phyloP scores from a whole-genome alignment of 805 yeast species.

The Kodamaea jinghongensis region DNA sequence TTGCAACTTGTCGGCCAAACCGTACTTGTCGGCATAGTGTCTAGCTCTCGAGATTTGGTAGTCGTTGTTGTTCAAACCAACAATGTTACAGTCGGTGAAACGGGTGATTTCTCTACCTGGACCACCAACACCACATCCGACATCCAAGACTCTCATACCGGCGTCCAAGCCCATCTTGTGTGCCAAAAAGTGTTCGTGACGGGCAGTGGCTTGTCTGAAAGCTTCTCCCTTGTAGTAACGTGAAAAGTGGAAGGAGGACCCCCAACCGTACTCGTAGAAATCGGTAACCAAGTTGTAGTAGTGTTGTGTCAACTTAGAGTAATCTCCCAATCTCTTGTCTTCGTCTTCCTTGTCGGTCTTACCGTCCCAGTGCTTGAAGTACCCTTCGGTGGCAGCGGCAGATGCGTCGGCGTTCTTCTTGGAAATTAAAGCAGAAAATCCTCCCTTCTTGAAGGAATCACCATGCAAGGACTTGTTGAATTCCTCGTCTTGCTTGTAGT shows the following conservation, averaged over 20 bases:
- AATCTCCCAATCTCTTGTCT: constrained; percentile 72
- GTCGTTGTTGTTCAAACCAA: constrained; percentile 95
- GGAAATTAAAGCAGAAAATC: constrained; percentile 70
- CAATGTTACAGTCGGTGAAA: constrained; percentile 82
- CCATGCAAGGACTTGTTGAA: constrained; percentile 91
- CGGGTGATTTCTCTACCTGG: constrained; percentile 96
- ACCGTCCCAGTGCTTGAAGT: constrained; percentile 97
- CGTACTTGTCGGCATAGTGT: constrained; percentile 65
- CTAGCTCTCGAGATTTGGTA: constrained; percentile 93
- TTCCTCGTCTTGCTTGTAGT: constrained; percentile 57
- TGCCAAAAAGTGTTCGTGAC: constrained; percentile 96
- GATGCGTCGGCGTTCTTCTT: constrained; percentile 64
- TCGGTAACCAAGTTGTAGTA: constrained; percentile 97
- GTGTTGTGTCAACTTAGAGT: constrained; percentile 88
- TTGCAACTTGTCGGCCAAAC: constrained; percentile 68
- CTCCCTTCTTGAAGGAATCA: constrained; percentile 61
- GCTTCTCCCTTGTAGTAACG: constrained; percentile 92
- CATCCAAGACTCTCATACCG: constrained; percentile 88
- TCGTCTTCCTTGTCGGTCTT: constrained; percentile 73
- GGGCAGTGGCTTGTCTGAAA: constrained; percentile 89
- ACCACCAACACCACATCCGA: constrained; percentile 99
- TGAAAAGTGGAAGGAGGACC: constrained; percentile 95
- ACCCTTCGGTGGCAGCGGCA: constrained; percentile 79
- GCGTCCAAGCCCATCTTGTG: constrained; percentile 75
- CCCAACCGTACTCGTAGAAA: constrained; percentile 99